Evolutionary conservation across 495 filamentous ascomycete genomes (phyloP).

Genomic region (Penicillium psychrofluorescens): DNA sequence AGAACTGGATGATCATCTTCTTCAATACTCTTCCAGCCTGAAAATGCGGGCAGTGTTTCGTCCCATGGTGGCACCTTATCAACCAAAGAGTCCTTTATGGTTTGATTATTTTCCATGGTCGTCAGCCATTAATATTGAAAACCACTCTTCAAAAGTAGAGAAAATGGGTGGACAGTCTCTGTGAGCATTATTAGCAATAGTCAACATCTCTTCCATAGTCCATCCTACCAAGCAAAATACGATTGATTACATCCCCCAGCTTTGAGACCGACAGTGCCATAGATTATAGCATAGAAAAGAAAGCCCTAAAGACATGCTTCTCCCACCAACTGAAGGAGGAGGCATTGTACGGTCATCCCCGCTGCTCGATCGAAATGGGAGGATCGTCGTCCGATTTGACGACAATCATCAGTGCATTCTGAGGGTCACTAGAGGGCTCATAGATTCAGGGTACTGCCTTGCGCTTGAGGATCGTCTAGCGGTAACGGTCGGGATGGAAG

Average conservation of each 20-base stretch:
- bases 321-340: no score
- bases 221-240: slow-evolving; percentile 65
- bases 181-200: slow-evolving; percentile 5
- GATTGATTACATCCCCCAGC: slow-evolving; percentile 53
- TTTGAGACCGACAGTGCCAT: slow-evolving; percentile 64
- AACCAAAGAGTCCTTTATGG: slow-evolving; percentile 55
- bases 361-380: slow-evolving; percentile 41
- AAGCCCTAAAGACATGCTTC: no score
- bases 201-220: background rate
- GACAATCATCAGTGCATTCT: slow-evolving; percentile 67
- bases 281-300: slow-evolving; percentile 86
- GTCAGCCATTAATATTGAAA: slow-evolving; percentile 60
- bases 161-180: slow-evolving; percentile 93
- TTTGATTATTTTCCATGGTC: slow-evolving; percentile 68
- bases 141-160: slow-evolving; percentile 65
- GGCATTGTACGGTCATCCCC: no score
- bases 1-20: no score
- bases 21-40: slow-evolving; percentile 33
- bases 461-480: slow-evolving; percentile 71
- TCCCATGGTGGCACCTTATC: slow-evolving; percentile 53
- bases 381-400: slow-evolving; percentile 56
- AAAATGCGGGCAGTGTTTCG: slow-evolving; percentile 63
- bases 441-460: slow-evolving; percentile 74
- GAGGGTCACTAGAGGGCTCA: slow-evolving; percentile 40
- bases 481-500: slow-evolving; percentile 81